A percentile compares a stretch with the other conserved stretches of the same genome.
Evolutionary conservation across 192 early-diverging fungal species (phyloP).

Genomic region (Linnemannia zychae): DNA sequence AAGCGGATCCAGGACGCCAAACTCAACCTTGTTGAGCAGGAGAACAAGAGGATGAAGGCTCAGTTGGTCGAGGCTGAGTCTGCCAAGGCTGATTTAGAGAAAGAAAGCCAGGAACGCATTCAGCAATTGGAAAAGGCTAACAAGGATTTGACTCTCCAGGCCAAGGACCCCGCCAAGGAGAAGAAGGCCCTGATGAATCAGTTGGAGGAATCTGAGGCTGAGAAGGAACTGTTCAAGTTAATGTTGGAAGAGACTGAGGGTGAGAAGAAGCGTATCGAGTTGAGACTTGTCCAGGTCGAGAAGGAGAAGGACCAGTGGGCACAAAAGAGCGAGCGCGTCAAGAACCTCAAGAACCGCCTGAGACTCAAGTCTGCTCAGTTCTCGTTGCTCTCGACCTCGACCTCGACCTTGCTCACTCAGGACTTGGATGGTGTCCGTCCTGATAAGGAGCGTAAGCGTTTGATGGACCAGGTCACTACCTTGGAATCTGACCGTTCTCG

Average conservation of each 20-base stretch:
- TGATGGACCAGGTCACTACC: conserved; percentile 48
- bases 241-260: conserved; percentile 55
- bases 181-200: conserved; percentile 44
- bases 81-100: conserved; percentile 32
- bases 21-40: conserved; percentile 51
- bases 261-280: conserved; percentile 51
- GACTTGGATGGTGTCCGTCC: conserved; percentile 44
- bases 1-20: conserved; percentile 56
- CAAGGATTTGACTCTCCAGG: conserved; percentile 35
- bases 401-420: conserved; percentile 30
- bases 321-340: conserved; percentile 33
- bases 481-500: conserved; percentile 54
- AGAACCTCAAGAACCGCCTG: conserved; percentile 39
- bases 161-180: conserved; percentile 51
- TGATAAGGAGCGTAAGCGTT: conserved; percentile 53
- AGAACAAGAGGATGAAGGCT: conserved; percentile 54
- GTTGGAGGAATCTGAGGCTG: conserved; percentile 48
- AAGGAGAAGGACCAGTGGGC: conserved; percentile 42
- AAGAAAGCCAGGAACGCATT: conserved; percentile 39
- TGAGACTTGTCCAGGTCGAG: conserved; percentile 26
- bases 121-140: conserved; percentile 33
- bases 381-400: conserved; percentile 45
- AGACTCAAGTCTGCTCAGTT: conserved; percentile 46
- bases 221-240: conserved; percentile 55
- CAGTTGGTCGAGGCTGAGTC: conserved; percentile 37